A percentile compares a stretch with the other conserved stretches of the same genome.
phyloP scores from a whole-genome alignment of 805 yeast species.

The Candida sphagnicola region DNA sequence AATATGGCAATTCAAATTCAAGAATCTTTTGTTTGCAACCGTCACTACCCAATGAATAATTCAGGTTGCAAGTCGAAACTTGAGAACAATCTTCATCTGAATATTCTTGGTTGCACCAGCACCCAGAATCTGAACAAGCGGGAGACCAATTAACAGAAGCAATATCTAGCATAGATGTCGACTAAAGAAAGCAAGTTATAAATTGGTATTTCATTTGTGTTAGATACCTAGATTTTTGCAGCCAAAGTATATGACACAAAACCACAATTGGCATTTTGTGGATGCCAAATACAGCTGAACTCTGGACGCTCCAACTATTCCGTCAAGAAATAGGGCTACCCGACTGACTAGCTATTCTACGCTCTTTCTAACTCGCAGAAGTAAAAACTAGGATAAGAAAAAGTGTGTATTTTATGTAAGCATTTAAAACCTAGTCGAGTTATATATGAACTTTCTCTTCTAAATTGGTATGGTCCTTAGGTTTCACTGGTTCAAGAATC shows the following conservation, averaged over 20 bases:
- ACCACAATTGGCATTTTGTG: too few species aligned
- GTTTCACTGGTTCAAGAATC: not conserved
- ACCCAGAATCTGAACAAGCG: not conserved
- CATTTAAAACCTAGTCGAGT: too few species aligned
- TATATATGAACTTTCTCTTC: not conserved
- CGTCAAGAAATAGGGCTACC: too few species aligned
- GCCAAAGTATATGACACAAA: not conserved
- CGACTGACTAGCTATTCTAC: too few species aligned
- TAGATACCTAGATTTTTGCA: not conserved
- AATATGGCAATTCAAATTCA: conserved; percentile 14
- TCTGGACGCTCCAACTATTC: too few species aligned
- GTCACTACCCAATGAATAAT: too few species aligned
- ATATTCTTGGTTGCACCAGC: not conserved
- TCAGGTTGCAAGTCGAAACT: too few species aligned
- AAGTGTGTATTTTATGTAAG: too few species aligned
- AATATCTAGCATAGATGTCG: not conserved
- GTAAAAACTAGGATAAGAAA: too few species aligned
- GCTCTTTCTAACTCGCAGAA: too few species aligned
- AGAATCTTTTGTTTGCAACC: not conserved
- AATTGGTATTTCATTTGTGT: not conserved
- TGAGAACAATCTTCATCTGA: too few species aligned
- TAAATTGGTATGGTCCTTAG: not conserved
- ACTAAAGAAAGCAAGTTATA: not conserved
- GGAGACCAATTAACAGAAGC: not conserved
- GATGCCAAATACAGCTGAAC: too few species aligned